phyloP scores from a whole-genome alignment of 2,329 filamentous ascomycete genomes.

The Berkeleyomyces basicola region DNA sequence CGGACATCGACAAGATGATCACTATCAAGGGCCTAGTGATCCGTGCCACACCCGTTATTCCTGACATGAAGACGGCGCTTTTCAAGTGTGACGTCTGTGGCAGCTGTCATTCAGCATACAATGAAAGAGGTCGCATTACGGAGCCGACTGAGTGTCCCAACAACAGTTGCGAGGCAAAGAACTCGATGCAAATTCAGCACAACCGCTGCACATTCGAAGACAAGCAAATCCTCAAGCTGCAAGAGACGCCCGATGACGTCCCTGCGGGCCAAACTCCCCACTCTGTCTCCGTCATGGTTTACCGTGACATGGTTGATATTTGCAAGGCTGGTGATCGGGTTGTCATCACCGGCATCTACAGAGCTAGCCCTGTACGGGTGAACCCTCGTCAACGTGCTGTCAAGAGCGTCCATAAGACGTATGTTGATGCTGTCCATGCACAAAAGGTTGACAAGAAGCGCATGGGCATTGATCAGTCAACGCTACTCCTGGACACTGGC shows the following conservation, averaged over 20 bases:
- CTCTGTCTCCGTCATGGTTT: conserved; percentile 88
- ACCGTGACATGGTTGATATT: conserved; percentile 92
- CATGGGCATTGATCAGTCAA: conserved; percentile 79
- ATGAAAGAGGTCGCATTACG: conserved; percentile 90
- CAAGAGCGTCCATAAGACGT: conserved; percentile 96
- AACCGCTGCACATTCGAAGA: conserved; percentile 90
- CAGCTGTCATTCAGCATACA: conserved; percentile 74
- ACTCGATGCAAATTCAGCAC: conserved; percentile 97
- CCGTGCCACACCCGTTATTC: conserved; percentile 85
- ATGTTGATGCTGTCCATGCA: conserved; percentile 85
- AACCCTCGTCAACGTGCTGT: conserved; percentile 85
- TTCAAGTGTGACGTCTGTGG: conserved; percentile 92
- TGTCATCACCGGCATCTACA: conserved; percentile 91
- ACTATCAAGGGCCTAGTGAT: conserved; percentile 94
- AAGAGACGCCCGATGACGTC: conserved; percentile 90
- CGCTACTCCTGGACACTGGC: conserved; percentile 53
- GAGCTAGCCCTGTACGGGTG: conserved; percentile 80
- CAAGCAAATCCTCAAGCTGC: conserved; percentile 96
- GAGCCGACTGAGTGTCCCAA: conserved; percentile 86
- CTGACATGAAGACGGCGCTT: conserved; percentile 97
- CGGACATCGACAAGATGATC: conserved; percentile 93
- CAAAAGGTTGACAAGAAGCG: conserved; percentile 94
- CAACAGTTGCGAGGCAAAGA: conserved; percentile 61
- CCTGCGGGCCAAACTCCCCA: conserved; percentile 94
- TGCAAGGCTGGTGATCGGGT: conserved; percentile 96